Percentiles rank a stretch among this genome's conserved stretches.
phyloP scores from a whole-genome alignment of 768 basidiomycete species.

The Mycena olivaceomarginata region DNA sequence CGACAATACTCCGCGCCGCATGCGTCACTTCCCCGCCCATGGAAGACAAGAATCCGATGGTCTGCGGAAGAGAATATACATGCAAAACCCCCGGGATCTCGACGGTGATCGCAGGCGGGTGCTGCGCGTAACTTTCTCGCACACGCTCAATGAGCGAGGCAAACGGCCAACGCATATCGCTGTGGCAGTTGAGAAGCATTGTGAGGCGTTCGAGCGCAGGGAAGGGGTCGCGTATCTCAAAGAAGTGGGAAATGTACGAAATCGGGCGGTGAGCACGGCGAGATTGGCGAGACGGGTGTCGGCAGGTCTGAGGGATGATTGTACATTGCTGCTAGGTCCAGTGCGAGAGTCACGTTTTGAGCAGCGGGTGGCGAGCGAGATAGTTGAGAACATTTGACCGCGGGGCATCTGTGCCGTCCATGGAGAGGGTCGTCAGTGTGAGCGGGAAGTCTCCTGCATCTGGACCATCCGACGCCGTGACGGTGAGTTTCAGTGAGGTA shows the following conservation, averaged over 20 bases:
- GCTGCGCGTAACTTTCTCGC: background rate
- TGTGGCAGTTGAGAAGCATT: background rate
- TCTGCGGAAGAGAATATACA: background rate
- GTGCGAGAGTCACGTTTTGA: background rate
- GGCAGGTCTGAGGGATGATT: no score
- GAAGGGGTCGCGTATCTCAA: background rate
- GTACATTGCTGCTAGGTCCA: background rate
- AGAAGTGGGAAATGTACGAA: conserved; percentile 6
- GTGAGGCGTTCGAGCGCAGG: background rate
- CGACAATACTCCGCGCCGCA: conserved; percentile 12
- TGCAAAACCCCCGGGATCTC: background rate
- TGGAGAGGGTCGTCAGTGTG: background rate
- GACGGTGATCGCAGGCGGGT: background rate
- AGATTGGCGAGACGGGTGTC: background rate
- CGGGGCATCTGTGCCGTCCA: background rate
- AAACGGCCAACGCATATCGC: background rate
- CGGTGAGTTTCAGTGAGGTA: background rate
- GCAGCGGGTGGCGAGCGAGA: background rate
- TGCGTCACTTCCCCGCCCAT: conserved; percentile 25
- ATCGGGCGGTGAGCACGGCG: background rate
- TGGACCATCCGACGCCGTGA: background rate
- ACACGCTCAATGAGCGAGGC: conserved; percentile 17
- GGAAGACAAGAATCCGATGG: background rate
- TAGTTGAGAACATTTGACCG: background rate
- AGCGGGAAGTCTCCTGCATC: background rate